A percentile compares a stretch with the other conserved stretches of the same genome.
Conservation (phyloP, 441 rosid species). For the Eruca vesicaria region DNA sequence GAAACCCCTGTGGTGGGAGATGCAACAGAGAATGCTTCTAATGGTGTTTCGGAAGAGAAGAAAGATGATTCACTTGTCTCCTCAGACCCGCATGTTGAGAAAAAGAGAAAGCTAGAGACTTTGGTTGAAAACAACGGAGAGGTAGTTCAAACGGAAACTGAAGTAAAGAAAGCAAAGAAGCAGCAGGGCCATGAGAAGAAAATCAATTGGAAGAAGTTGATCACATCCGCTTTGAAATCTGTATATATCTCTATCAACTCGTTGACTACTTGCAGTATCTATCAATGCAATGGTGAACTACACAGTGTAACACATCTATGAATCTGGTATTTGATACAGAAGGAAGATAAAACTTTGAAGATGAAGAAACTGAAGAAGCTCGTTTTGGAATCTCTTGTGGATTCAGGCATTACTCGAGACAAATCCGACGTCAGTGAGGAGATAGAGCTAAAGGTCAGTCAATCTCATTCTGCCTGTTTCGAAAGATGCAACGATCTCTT, state of each 20-base stretch:
- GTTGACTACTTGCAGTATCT: background rate
- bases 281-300: background rate
- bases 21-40: conserved; percentile 33
- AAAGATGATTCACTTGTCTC: conserved; percentile 28
- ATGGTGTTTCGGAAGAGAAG: conserved; percentile 41
- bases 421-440: conserved; percentile 40
- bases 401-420: conserved; percentile 47
- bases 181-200: conserved; percentile 48
- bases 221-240: conserved; percentile 60
- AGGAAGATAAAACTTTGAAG: conserved; percentile 66
- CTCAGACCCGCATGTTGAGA: conserved; percentile 19
- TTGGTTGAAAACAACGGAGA: conserved; percentile 39
- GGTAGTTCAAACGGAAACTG: conserved; percentile 37
- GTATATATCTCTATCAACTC: conserved; percentile 44
- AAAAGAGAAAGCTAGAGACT: conserved; percentile 62
- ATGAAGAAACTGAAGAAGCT: conserved; percentile 68
- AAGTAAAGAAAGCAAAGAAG: conserved; percentile 48
- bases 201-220: conserved; percentile 83
- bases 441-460: conserved; percentile 68
- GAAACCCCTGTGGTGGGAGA: conserved; percentile 44
- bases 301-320: background rate
- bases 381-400: conserved; percentile 51
- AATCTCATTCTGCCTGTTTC: background rate
- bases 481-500: background rate
- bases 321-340: conserved; percentile 41